Evolutionary conservation across 129 eudicot genomes (phyloP), one percentile per base, ranked within the genome.

Genomic region (Chrysanthemum makinoi): DNA sequence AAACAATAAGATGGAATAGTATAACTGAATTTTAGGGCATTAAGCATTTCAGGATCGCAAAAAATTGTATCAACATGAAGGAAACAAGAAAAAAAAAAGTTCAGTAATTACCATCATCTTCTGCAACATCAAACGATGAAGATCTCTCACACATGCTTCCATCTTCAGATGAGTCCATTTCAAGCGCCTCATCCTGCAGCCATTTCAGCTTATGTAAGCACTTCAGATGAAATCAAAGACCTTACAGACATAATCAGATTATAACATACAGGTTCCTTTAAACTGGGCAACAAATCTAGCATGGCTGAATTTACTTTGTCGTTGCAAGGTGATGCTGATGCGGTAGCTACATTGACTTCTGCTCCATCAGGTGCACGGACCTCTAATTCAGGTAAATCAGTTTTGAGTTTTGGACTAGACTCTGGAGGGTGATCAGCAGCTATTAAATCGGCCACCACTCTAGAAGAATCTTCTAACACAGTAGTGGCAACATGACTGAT

Each of bases 101-200:
- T 58, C 19, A 54, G 64, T 44, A 56, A 51, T 71, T 65, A 83
- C 87, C 87, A 77, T 67, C 73, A 22, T 72, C 68, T 60, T 83
- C 86, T 63, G 75, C 80, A 35, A 54, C 58, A 59, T 59, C 76
- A 57, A 77, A 75, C 19, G 74, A 80, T 49, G 79, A 75, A 70
- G 86, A 83, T 76, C 72, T 80, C 70, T 75, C 86, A 58, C 68
- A 68, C 75, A 74, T 46, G 73, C 83, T 82, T 77, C 72, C 83
- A 67, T 79, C 80, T 77, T 81, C 85, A 85, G 80, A 78, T 77
- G 81, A 3, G 20, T 54, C 76, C 76, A 71, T 62, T 60, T 75
- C 84, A 73, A 8, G 68, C n/a, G 72, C 84, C 63, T 84, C 89
- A 65, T 39, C 46, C 46, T 39, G 46, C 46, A 39, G 9, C 46